A percentile compares a stretch with the other conserved stretches of the same genome.
Evolutionary conservation across 78 protist genomes (phyloP).

Genomic region (Dictyostelium intermedium): DNA sequence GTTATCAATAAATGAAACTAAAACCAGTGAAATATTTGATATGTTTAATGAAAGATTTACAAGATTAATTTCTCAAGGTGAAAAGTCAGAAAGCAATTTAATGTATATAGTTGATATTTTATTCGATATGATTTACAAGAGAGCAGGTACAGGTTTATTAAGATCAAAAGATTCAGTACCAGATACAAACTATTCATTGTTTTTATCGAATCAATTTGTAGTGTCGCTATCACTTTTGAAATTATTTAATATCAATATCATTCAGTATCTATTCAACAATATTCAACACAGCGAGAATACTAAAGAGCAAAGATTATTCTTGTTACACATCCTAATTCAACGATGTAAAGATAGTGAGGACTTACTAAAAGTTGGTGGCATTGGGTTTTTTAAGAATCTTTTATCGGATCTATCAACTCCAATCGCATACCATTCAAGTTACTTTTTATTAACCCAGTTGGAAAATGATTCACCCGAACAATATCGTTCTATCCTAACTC

Average conservation of each 20-base stretch:
- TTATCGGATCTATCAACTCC: constrained; percentile 30
- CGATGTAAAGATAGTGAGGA: constrained; percentile 43
- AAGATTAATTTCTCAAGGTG: constrained; percentile 29
- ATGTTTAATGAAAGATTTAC: constrained; percentile 53
- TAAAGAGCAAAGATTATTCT: constrained; percentile 45
- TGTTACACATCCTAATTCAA: constrained; percentile 42
- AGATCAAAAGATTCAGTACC: constrained; percentile 19
- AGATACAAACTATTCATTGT: constrained; percentile 66
- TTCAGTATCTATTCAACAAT: constrained; percentile 51
- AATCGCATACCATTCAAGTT: constrained; percentile 67
- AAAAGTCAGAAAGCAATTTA: constrained; percentile 38
- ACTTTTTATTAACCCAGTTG: constrained; percentile 72
- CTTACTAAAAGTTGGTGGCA: constrained; percentile 43
- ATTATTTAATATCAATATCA: constrained; percentile 27
- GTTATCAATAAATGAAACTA: constrained; percentile 48
- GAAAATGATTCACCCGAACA: constrained; percentile 72
- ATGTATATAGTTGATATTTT: constrained; percentile 36
- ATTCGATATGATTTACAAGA: constrained; percentile 55
- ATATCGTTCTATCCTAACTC: constrained; percentile 40
- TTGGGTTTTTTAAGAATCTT: constrained; percentile 57
- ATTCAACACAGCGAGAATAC: not conserved
- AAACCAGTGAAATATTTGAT: constrained; percentile 33
- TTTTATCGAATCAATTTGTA: constrained; percentile 57
- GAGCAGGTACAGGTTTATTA: constrained; percentile 8
- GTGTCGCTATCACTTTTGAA: constrained; percentile 29